These are phyloP conservation scores for Aspergillus sparsus DNA, from an alignment of 495 filamentous ascomycete species.

Conservation along the genomic window DNA sequence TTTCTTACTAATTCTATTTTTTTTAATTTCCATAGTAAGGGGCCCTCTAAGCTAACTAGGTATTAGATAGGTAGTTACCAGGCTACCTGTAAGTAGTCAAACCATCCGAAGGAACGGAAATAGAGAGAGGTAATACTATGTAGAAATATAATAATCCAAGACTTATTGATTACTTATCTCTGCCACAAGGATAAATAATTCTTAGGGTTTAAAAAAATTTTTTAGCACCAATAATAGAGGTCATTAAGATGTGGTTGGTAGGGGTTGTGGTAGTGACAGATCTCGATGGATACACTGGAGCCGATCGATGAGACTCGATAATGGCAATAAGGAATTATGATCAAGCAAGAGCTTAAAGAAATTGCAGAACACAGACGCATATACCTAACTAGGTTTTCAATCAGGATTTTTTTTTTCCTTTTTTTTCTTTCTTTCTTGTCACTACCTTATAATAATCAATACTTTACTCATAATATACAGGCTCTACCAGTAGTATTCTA, in stretches of 20 bases:
- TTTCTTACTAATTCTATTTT: too few relatives aligned
- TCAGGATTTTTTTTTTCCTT: neutral
- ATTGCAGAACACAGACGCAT: constrained; percentile 6
- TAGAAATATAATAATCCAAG: too few relatives aligned
- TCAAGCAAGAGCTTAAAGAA: neutral
- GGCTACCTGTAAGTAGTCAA: too few relatives aligned
- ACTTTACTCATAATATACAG: neutral
- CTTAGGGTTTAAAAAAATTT: constrained; percentile 1
- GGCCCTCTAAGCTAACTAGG: too few relatives aligned
- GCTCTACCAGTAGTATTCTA: neutral
- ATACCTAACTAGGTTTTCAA: neutral
- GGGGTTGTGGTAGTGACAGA: constrained; percentile 23
- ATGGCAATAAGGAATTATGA: neutral
- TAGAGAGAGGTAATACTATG: neutral
- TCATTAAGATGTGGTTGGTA: constrained; percentile 6
- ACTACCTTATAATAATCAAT: neutral
- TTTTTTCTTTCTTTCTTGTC: too few relatives aligned
- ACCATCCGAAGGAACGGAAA: neutral
- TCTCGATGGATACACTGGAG: constrained; percentile 4
- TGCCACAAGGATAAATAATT: neutral
- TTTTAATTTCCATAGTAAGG: too few relatives aligned
- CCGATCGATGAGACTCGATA: constrained; percentile 3
- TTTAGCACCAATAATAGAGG: constrained; percentile 4
- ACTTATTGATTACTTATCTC: too few relatives aligned
- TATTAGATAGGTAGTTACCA: too few relatives aligned